A percentile compares a stretch with the other conserved stretches of the same genome.
These are phyloP conservation scores for Tuber brumale DNA, from an alignment of 495 filamentous ascomycete genomes.

Conservation along the genomic window DNA sequence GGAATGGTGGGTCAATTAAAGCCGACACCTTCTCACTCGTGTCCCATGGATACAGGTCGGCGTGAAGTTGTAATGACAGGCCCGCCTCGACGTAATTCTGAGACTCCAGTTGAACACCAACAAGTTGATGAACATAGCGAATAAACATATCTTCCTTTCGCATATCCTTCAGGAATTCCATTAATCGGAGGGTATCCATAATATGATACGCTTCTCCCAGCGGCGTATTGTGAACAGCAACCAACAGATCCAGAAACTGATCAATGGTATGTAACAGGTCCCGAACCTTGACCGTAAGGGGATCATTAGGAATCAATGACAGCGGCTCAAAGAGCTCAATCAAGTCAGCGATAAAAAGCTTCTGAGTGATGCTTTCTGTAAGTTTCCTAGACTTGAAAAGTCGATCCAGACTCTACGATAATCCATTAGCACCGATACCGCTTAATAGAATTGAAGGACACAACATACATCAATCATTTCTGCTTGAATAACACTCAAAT, in stretches of 20 bases:
- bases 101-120: conserved; percentile 64
- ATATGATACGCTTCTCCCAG: conserved; percentile 69
- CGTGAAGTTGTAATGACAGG: conserved; percentile 80
- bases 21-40: conserved; percentile 59
- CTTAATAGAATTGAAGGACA: conserved; percentile 12
- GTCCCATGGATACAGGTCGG: conserved; percentile 91
- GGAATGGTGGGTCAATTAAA: conserved; percentile 65
- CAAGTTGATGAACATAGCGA: conserved; percentile 90
- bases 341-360: conserved; percentile 84
- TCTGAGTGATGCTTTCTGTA: conserved; percentile 82
- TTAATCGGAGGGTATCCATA: conserved; percentile 79
- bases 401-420: conserved; percentile 61
- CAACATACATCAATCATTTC: conserved; percentile 74
- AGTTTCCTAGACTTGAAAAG: conserved; percentile 83
- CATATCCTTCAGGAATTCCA: conserved; percentile 97
- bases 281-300: conserved; percentile 67
- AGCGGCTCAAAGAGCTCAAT: conserved; percentile 71
- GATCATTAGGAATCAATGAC: conserved; percentile 59
- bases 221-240: conserved; percentile 81
- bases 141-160: conserved; percentile 96
- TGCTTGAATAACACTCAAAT: conserved; percentile 84
- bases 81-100: conserved; percentile 85
- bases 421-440: conserved; percentile 13
- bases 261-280: conserved; percentile 75
- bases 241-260: conserved; percentile 82